Base-by-base conservation (phyloP, 2,329 filamentous ascomycete species). In the Fusarium sp. region DNA sequence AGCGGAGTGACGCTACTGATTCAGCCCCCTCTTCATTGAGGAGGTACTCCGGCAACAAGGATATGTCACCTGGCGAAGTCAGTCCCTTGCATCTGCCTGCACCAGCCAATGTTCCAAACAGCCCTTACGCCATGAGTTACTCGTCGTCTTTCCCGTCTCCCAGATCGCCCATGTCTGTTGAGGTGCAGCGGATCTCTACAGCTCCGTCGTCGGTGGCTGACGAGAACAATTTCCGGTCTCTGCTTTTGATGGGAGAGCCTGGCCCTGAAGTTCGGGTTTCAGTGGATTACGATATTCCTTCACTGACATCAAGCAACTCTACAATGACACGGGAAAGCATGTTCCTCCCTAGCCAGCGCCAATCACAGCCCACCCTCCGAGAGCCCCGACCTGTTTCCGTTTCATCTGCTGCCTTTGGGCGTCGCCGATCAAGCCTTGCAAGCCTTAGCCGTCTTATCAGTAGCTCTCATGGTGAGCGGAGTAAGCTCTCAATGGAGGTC, bases 361-460 rank as follows among this genome's bases (percentile, higher is more conserved):
- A 86, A 65, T 83, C 84, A 10, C 83, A 84, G 46, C 78, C 83
- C 41, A 81, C 80, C 6, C 80, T 84, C 31, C 81, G 83, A 18
- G 85, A 88, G 21, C 86, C 89, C 68, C 85, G 89, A 6, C 89
- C 89, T 2, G 85, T 87, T 8, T 91, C 89, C 0, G 86, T 91
- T 28, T 89, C 87, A 3, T 86, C 86, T 15, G 83, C 85, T 13
- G 85, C 87, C 5, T 90, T 91, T 64, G 90, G 90, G 23, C 88
- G 90, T 41, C 89, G 93, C 74, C 88, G 92, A 55, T 91, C 90
- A 6, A 94, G 92, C 75, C 86, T 95, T 68, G 92, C 89, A 29
- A 94, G 92, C 74, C 82, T 95, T 29, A 93, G 92, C 69, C 88
- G 92, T 48, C 83, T 95, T 38, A 92, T 94, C 74, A 92, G 89